phyloP scores from a whole-genome alignment of 345 rosid genomes.

The Noccaea caerulescens region DNA sequence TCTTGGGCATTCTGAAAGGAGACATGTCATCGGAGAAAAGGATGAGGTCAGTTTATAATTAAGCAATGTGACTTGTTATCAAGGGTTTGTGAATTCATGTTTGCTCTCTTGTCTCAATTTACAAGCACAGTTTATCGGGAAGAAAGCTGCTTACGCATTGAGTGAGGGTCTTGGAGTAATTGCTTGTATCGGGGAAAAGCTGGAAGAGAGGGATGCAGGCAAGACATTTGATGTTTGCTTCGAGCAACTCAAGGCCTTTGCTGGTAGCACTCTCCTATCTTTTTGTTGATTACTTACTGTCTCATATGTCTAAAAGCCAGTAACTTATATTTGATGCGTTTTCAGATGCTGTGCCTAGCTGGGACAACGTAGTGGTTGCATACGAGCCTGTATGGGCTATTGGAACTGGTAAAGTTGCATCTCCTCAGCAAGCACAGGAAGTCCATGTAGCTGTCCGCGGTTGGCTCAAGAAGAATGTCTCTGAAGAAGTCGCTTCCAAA shows the following conservation, averaged over 20 bases:
- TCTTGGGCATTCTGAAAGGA: constrained; percentile 97
- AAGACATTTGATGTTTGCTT: constrained; percentile 96
- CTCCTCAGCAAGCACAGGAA: constrained; percentile 95
- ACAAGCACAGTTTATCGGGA: constrained; percentile 78
- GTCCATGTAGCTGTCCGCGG: constrained; percentile 86
- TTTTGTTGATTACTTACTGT: background rate
- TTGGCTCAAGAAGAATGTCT: constrained; percentile 92
- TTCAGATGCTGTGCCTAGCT: constrained; percentile 85
- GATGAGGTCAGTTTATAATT: constrained; percentile 59
- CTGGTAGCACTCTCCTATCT: constrained; percentile 55
- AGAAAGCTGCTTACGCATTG: constrained; percentile 95
- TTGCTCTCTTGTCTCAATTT: constrained; percentile 21
- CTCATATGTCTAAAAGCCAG: constrained; percentile 22
- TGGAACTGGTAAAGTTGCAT: constrained; percentile 97
- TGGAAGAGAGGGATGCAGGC: constrained; percentile 95
- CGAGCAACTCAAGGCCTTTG: constrained; percentile 83
- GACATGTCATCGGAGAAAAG: constrained; percentile 91
- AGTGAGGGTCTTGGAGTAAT: constrained; percentile 87
- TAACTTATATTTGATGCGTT: background rate
- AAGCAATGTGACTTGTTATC: background rate
- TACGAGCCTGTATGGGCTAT: constrained; percentile 99
- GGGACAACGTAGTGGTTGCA: constrained; percentile 90
- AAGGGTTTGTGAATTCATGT: constrained; percentile 12
- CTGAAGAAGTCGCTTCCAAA: constrained; percentile 88
- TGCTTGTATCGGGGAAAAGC: constrained; percentile 89